A percentile compares a stretch with the other conserved stretches of the same genome.
Evolutionary conservation across 2,329 filamentous ascomycete species (phyloP).

Genomic region (Cytospora paraplurivora): DNA sequence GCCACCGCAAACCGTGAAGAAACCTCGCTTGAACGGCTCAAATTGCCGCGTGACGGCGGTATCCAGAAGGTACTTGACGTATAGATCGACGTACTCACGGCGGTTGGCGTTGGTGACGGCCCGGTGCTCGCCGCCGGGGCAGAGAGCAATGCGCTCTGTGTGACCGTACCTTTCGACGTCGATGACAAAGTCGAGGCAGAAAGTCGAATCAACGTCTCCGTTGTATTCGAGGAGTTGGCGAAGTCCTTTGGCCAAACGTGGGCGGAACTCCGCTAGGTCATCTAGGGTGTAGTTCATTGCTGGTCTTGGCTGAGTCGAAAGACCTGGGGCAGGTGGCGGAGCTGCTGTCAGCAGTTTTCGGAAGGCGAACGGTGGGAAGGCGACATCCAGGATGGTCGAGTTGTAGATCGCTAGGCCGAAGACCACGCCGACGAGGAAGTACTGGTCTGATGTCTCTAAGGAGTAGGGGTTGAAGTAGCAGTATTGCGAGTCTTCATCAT

Average conservation of each 20-base stretch:
- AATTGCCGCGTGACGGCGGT: constrained; percentile 78
- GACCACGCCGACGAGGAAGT: constrained; percentile 84
- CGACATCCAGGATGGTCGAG: constrained; percentile 87
- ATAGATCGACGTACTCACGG: constrained; percentile 83
- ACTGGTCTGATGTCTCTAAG: constrained; percentile 90
- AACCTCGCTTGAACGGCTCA: constrained; percentile 90
- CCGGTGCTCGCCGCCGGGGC: constrained; percentile 69
- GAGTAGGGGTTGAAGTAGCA: constrained; percentile 93
- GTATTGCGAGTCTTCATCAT: constrained; percentile 85
- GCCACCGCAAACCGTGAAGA: constrained; percentile 88
- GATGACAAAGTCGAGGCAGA: constrained; percentile 79
- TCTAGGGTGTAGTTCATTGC: constrained; percentile 74
- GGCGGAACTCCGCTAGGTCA: constrained; percentile 81
- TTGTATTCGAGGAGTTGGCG: constrained; percentile 78
- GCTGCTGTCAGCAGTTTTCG: constrained; percentile 81
- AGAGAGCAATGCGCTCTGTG: constrained; percentile 67
- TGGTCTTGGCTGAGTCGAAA: constrained; percentile 58
- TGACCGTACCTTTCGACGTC: constrained; percentile 78
- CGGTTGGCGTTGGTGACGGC: constrained; percentile 84
- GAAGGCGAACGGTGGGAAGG: constrained; percentile 86
- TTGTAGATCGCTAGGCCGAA: constrained; percentile 93
- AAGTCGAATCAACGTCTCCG: constrained; percentile 78
- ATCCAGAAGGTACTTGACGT: constrained; percentile 79
- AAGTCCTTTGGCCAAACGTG: constrained; percentile 73
- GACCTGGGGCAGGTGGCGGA: constrained; percentile 59